Base-by-base conservation (phyloP, 768 basidiomycete genomes). In the Flagelloscypha sp. region DNA sequence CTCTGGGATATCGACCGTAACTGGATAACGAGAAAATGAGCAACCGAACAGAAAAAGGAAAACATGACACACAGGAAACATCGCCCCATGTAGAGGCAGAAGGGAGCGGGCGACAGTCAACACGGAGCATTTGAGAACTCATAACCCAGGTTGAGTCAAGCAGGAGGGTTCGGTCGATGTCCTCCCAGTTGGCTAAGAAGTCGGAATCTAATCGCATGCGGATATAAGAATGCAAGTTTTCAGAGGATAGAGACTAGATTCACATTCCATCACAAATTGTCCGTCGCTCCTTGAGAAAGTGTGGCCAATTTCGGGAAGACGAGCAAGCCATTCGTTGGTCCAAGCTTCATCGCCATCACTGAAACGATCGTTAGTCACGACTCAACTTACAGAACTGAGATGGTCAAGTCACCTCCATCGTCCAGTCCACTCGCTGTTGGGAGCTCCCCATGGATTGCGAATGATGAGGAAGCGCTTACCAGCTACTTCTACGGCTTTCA, bases 321-420 rank as follows among this genome's bases (percentile, higher is more conserved):
- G 49, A 16, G 55, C 54, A 1, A 73, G 41, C 73, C 72, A 74
- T 39, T 74, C 71, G 7, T 41, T 37, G 1, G 63, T 71, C 74
- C 74, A 76, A 45, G 75, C 72, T 40, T 72, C 72, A 4, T 69
- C 66, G 0, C 74, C 73, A 44, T 75, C 72, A 1, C 64, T n/a
- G n/a, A n/a, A n/a, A n/a, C n/a, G n/a, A n/a, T n/a, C n/a, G n/a
- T n/a, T n/a, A n/a, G n/a, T n/a, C n/a, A n/a, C n/a, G n/a, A n/a
- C n/a, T n/a, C n/a, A n/a, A n/a, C n/a, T n/a, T n/a, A n/a, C n/a
- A n/a, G n/a, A n/a, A n/a, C n/a, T n/a, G n/a, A n/a, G n/a, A n/a
- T n/a, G n/a, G n/a, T n/a, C n/a, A n/a, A n/a, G n/a, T n/a, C n/a
- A n/a, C n/a, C n/a, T 64, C 70, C 70, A 71, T 10, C 56, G 53